These are phyloP conservation scores for Trichoderma parareesei DNA, from an alignment of 495 filamentous ascomycete species.

Conservation along the genomic window DNA sequence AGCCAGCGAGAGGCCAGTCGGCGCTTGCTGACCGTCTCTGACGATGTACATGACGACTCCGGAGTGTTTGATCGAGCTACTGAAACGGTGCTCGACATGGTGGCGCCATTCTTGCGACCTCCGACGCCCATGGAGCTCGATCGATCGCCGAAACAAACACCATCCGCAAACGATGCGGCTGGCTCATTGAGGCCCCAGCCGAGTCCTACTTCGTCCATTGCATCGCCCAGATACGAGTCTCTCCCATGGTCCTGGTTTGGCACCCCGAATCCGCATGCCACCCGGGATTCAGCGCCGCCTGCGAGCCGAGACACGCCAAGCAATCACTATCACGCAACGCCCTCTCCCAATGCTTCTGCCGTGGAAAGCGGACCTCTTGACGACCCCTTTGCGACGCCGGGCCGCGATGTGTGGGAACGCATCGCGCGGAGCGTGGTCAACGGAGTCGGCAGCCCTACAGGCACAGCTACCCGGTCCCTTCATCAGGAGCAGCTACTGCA, in stretches of 20 bases:
- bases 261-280: neutral
- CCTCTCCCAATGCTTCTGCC: neutral
- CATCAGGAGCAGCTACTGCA: constrained; percentile 5
- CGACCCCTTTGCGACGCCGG: constrained; percentile 4
- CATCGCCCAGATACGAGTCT: neutral
- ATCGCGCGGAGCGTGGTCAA: neutral
- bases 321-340: neutral
- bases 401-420: neutral
- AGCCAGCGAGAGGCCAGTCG: neutral
- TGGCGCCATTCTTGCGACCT: constrained; percentile 13
- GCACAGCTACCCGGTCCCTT: neutral
- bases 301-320: neutral
- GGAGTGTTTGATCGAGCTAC: constrained; percentile 16
- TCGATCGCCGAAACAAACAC: constrained; percentile 22
- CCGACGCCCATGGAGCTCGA: constrained; percentile 16
- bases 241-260: constrained; percentile 4
- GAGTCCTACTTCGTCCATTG: neutral
- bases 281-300: neutral
- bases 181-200: neutral
- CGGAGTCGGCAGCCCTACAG: neutral
- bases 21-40: neutral
- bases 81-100: constrained; percentile 12
- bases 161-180: constrained; percentile 23
- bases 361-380: neutral
- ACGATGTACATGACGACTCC: neutral